Evolutionary conservation across 1,139 yeast species (phyloP).

Genomic region (Suhomyces yuchorum): DNA sequence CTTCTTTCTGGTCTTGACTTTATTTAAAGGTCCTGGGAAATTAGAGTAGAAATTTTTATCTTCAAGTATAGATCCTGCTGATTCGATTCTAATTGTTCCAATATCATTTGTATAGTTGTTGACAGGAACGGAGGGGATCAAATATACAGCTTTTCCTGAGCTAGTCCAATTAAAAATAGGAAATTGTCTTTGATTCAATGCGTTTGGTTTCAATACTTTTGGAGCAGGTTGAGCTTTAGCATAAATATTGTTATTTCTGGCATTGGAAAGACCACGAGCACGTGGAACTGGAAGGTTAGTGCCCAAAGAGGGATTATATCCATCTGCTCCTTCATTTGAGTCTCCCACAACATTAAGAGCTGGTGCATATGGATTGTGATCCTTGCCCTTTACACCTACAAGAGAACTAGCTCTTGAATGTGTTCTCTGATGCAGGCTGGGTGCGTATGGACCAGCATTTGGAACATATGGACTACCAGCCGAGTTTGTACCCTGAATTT

Average conservation of each 20-base stretch:
- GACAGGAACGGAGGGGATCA: constrained; percentile 30
- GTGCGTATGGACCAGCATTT: constrained; percentile 50
- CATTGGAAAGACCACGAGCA: constrained; percentile 33
- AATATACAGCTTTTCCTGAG: constrained; percentile 31
- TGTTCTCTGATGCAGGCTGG: constrained; percentile 36
- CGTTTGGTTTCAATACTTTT: constrained; percentile 37
- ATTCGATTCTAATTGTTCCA: constrained; percentile 22
- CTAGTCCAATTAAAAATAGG: constrained; percentile 78
- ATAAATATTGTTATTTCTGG: constrained; percentile 28
- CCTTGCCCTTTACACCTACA: constrained; percentile 42
- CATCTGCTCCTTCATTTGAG: constrained; percentile 6
- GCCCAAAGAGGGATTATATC: neutral
- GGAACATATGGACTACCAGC: constrained; percentile 49
- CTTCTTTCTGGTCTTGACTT: constrained; percentile 57
- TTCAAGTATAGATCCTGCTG: constrained; percentile 22
- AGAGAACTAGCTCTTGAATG: constrained; percentile 49
- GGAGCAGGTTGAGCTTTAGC: constrained; percentile 25
- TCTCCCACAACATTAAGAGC: constrained; percentile 27
- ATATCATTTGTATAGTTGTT: constrained; percentile 15
- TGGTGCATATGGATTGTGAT: constrained; percentile 50
- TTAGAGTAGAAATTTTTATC: constrained; percentile 23
- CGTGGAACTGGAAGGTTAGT: constrained; percentile 15
- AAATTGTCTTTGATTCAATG: constrained; percentile 59
- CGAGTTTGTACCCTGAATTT: constrained; percentile 20
- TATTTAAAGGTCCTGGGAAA: constrained; percentile 69